Evolutionary conservation across 345 rosid genomes (phyloP), one percentile per base, ranked within the genome.

Genomic region (Eucalyptus cloeziana): DNA sequence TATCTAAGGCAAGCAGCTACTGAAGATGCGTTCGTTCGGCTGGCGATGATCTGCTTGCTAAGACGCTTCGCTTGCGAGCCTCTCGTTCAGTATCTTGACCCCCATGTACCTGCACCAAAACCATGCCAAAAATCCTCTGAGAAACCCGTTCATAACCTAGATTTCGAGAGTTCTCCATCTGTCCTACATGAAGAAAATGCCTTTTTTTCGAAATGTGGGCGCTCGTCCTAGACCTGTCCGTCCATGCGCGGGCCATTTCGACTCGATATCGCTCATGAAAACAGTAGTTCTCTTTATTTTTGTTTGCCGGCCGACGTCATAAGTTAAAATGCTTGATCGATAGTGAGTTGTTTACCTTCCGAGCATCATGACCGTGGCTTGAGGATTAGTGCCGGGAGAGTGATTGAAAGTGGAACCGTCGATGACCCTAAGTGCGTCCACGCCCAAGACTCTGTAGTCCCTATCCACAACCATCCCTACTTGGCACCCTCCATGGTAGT

Each of bases 291-390:
- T 64, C 16, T 62, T 30, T 14, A 7, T 7, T n/a, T 64, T n/a
- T 64, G 16, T 64, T 64, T n/a, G 71, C 33, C 2, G 10, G 7
- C 69, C 69, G 17, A 13, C 71, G 45, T 37, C 24, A 17, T 37
- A 37, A 37, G 43, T 71, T 19, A 40, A 71, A 71, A 71, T 71
- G 85, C 47, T 76, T 76, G 11, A 86, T 2, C 37, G 7, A 40
- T 47, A 4, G 14, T 22, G 22, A 62, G 79, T 76, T 27, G 15
- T 25, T 25, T 89, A 97, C 99, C 99, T 96, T 92, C 99, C 99
- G 67, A 97, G 98, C 99, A 97, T 97, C 99, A 97, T 96, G 89
- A 96, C 95, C 30, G 99, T 97, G 90, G 99, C 99, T 88, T 96
- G 99, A 89, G 99, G 99, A 88, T 96, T 97, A 51, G 99, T 97